A percentile compares a stretch with the other conserved stretches of the same genome.
phyloP scores from a whole-genome alignment of 2,329 filamentous ascomycete genomes.

The Aspergillus sp. region DNA sequence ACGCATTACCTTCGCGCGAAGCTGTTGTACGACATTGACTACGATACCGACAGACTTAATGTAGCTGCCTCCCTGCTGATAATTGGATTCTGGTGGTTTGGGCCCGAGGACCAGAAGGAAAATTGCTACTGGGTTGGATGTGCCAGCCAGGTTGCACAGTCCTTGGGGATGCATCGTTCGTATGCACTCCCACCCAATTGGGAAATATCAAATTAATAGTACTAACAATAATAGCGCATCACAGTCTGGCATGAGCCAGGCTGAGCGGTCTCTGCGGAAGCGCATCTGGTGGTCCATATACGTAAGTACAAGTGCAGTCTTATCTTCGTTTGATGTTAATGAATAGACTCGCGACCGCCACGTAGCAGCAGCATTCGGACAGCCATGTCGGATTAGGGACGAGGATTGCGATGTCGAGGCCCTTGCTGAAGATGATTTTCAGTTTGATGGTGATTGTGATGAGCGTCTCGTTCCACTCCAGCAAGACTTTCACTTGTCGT shows the following conservation, averaged over 20 bases:
- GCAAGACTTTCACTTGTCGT: not conserved
- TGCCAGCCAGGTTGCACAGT: constrained; percentile 18
- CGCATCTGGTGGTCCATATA: not conserved
- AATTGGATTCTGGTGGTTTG: constrained; percentile 24
- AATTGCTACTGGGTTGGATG: constrained; percentile 20
- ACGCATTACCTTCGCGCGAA: not conserved
- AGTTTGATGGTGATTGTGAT: not conserved
- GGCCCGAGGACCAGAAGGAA: constrained; percentile 25
- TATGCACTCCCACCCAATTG: too few relatives aligned
- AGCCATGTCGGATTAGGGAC: constrained; percentile 25
- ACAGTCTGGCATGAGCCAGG: not conserved
- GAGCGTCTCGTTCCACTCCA: not conserved
- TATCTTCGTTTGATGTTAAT: not conserved
- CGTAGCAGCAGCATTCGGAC: constrained; percentile 24
- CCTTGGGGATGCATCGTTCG: constrained; percentile 23
- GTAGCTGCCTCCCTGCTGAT: constrained; percentile 20
- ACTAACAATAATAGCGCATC: not conserved
- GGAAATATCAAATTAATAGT: too few relatives aligned
- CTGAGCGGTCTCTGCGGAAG: not conserved
- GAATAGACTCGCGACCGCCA: constrained; percentile 23
- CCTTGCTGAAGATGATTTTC: constrained; percentile 10
- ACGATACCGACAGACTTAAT: constrained; percentile 6
- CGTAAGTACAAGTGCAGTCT: not conserved
- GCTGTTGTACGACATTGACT: not conserved
- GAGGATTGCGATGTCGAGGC: constrained; percentile 27